Evolutionary conservation across 2,329 filamentous ascomycete genomes (phyloP), one percentile per base, ranked within the genome.

Genomic region (Didymella pomorum): DNA sequence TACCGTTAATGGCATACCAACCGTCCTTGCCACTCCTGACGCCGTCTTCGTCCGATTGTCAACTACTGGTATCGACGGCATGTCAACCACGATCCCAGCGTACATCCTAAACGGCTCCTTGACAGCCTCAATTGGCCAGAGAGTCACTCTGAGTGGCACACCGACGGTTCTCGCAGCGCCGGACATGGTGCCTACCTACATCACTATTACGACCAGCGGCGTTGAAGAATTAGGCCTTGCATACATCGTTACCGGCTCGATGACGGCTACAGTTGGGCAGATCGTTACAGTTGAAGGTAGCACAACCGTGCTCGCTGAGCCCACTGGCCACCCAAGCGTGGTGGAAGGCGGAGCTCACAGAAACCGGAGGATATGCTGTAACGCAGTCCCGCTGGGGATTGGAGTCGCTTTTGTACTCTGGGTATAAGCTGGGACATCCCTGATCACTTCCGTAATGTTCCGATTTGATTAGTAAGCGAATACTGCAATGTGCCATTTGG

Each of bases 231-330:
- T 42, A 31, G 16, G 21, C n/a, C 21, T 39, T 11, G 29, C 21
- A 4, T 52, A 28, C n/a, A 25, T 52, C 14, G 2, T 52, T 3
- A 28, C 29, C 33, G 31, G 31, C n/a, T 26, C 29, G n/a, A 28
- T 28, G 10, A 56, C 48, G 2, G 61, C 60, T 25, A 63, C 55
- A 6, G 47, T 62, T 6, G 61, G 63, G 3, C 57, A 67, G 43
- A 60, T 59, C 11, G 56, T 69, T 3, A 63, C 50, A 1, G 26
- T 63, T 12, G 54, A 57, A 29, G 60, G 62, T 2, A 51, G 43
- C 14, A 49, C 48, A 35, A 63, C 60, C 0, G 56, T 62, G 3
- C 51, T 66, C 12, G 42, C 43, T 28, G 42, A 48, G 9, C 55
- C 60, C 5, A 62, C 62, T 9, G 18, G 21, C 11, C 20, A 16